Conservation (phyloP, 108 stramenopile species). For the Nitzschia putrida region DNA sequence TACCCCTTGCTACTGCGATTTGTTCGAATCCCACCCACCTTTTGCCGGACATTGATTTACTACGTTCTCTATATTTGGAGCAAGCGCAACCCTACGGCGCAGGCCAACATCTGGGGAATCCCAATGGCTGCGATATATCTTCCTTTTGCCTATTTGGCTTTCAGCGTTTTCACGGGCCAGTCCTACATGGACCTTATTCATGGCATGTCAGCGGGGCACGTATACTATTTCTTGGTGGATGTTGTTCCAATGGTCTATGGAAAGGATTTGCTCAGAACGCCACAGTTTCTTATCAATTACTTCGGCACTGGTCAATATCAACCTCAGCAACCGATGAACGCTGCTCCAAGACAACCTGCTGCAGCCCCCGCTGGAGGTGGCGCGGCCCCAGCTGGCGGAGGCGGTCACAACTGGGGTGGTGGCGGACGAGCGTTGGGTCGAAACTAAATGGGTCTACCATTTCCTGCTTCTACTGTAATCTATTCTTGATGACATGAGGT, state of each 20-base stretch:
- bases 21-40: conserved; percentile 53
- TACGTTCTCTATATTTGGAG: conserved; percentile 87
- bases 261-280: conserved; percentile 79
- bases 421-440: conserved; percentile 23
- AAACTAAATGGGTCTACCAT: too few species aligned
- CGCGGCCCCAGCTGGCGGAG: conserved; percentile 25
- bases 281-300: conserved; percentile 79
- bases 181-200: conserved; percentile 63
- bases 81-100: conserved; percentile 75
- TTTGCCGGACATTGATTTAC: conserved; percentile 70
- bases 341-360: conserved; percentile 43
- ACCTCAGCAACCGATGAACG: conserved; percentile 35
- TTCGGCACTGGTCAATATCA: conserved; percentile 80
- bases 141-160: conserved; percentile 79
- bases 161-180: conserved; percentile 77
- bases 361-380: background rate
- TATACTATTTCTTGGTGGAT: conserved; percentile 89
- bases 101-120: conserved; percentile 86
- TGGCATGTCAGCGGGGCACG: conserved; percentile 79
- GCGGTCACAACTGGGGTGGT: conserved; percentile 36
- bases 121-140: conserved; percentile 78
- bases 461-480: background rate
- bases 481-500: background rate
- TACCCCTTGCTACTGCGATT: conserved; percentile 50
- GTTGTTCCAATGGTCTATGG: conserved; percentile 85